Evolutionary conservation across 2,329 filamentous ascomycete genomes (phyloP), one percentile per base, ranked within the genome.

Genomic region (Xylariales sp.): DNA sequence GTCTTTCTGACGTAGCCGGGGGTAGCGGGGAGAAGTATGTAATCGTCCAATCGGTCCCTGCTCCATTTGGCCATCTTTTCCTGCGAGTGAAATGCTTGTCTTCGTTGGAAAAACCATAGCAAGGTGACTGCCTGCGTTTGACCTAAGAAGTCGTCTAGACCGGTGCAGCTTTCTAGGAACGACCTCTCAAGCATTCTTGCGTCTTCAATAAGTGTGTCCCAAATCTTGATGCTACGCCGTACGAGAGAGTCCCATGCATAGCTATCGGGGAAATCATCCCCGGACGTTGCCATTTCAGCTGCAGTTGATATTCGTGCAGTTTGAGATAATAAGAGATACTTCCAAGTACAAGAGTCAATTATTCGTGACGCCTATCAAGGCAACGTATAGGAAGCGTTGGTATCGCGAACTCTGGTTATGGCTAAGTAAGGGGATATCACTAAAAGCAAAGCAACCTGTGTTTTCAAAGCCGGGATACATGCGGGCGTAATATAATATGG

Each of bases 1-100:
- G 7, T 14, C 23, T 69, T 65, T 16, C 10, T 55, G 12, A 76
- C 73, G 49, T 67, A 76, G 9, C 71, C 72, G 2, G 43, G 63
- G 4, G 57, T 10, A 10, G 71, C 68, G 28, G 74, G 75, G 12
- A 76, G 55, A 32, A 76, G 68, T 32, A 75, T 43, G 54, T 73
- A 75, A 36, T 76, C 71, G 41, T 73, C 68, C 39, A 75, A 53
- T 8, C 56, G 36, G 32, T 66, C 65, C 5, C 57, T 28, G 45
- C 62, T 63, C 68, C 68, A 70, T 60, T 70, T 70, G 0, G 68
- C 39, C 65, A 70, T 66, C 30, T 10, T 64, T 50, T 63, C 43
- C 53, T 69, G 65, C 5, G 50, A n/a, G 5, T 66, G 32, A 34
- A 70, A 70, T n/a, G 57, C 46, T 18, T 70, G 58, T 63, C 61